Conservation (phyloP, 371 early-diverging fungal species). For the Rhizopus microsporus region DNA sequence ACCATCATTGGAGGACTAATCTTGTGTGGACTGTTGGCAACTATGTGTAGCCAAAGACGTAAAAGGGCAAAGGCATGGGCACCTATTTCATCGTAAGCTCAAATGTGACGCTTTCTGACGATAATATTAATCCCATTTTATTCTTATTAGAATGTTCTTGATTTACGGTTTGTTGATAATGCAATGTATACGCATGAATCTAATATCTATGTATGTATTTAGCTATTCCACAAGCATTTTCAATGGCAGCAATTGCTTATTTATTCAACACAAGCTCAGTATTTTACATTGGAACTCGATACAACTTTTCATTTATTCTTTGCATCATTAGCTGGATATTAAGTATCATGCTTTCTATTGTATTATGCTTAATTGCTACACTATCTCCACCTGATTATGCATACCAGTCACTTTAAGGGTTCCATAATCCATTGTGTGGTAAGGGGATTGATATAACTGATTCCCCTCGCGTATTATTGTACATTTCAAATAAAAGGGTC, state of each 20-base stretch:
- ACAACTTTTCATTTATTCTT: slow-evolving; percentile 47
- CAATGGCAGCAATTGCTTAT: slow-evolving; percentile 50
- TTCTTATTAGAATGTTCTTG: background rate
- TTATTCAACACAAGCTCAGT: slow-evolving; percentile 44
- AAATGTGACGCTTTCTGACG: background rate
- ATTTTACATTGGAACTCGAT: slow-evolving; percentile 51
- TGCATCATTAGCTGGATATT: slow-evolving; percentile 50
- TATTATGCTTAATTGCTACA: slow-evolving; percentile 35
- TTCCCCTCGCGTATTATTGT: background rate
- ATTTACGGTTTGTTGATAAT: background rate
- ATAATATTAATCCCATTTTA: background rate
- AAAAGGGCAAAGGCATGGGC: slow-evolving; percentile 47
- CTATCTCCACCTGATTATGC: slow-evolving; percentile 49
- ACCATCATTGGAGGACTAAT: slow-evolving; percentile 42
- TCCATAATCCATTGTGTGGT: background rate
- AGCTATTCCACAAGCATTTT: slow-evolving; percentile 36
- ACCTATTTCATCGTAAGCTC: slow-evolving; percentile 39
- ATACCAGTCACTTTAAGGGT: slow-evolving; percentile 29
- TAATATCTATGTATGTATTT: background rate
- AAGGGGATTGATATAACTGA: background rate
- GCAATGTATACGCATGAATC: background rate
- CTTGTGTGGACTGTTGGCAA: slow-evolving; percentile 35
- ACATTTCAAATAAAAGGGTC: slow-evolving; percentile 3
- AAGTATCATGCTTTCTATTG: slow-evolving; percentile 34
- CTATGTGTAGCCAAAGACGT: slow-evolving; percentile 44